Conservation (phyloP, 306 rosid species). For the Pyrus betulifolia region DNA sequence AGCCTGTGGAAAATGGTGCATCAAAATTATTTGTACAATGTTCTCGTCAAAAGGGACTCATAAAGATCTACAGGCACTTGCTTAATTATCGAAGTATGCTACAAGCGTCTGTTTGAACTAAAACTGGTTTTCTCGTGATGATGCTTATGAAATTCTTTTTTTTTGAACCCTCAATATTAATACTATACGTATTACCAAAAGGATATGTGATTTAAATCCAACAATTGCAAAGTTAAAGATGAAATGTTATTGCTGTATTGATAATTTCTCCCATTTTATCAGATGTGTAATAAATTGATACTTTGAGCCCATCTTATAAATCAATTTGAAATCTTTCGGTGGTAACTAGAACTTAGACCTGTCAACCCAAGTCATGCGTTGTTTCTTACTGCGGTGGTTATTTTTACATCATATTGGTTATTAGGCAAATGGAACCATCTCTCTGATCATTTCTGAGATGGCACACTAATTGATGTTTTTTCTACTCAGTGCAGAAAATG, state of each 20-base stretch:
- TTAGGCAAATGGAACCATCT: neutral
- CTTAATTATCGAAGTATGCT: constrained; percentile 76
- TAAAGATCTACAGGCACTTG: constrained; percentile 95
- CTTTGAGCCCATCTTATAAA: neutral
- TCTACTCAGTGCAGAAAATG: constrained; percentile 69
- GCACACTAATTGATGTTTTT: constrained; percentile 15
- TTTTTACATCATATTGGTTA: neutral
- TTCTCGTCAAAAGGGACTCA: constrained; percentile 94
- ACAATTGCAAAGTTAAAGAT: neutral
- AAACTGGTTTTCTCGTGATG: neutral
- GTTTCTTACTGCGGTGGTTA: neutral
- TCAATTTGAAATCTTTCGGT: neutral
- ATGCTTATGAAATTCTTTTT: neutral
- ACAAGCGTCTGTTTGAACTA: neutral
- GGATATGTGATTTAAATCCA: neutral
- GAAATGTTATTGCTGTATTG: neutral
- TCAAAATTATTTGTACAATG: constrained; percentile 95
- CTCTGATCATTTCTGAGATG: neutral
- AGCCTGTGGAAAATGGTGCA: constrained; percentile 87
- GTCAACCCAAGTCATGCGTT: neutral
- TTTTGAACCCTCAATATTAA: neutral
- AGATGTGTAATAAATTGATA: neutral
- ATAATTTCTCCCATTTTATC: neutral
- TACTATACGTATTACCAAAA: neutral
- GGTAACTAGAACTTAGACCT: neutral